phyloP scores from a whole-genome alignment of 2,329 filamentous ascomycete species.

The Gliomastix tumulicola region DNA sequence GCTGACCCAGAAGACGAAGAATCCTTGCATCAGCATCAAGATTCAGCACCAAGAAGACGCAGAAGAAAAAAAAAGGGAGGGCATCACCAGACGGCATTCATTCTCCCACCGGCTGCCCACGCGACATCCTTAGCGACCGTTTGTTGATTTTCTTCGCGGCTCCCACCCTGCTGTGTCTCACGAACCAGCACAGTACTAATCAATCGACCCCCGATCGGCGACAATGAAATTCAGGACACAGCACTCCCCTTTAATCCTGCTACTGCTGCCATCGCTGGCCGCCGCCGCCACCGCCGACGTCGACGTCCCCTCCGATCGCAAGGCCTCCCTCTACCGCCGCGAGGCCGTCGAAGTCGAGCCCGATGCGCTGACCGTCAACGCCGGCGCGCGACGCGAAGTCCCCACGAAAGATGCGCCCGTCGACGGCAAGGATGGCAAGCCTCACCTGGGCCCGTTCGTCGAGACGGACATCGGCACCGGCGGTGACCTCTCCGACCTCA shows the following conservation, averaged over 20 bases:
- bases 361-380: constrained; percentile 10
- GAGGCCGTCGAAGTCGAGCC: constrained; percentile 15
- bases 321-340: constrained; percentile 12
- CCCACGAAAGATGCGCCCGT: constrained; percentile 74
- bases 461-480: constrained; percentile 38
- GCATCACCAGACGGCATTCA: no score
- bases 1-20: no score
- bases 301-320: no score
- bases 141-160: no score
- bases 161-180: no score
- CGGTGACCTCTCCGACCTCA: constrained; percentile 27
- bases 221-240: constrained; percentile 54
- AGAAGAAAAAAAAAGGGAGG: no score
- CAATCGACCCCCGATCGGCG: constrained; percentile 7
- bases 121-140: no score
- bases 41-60: no score
- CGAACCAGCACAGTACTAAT: no score
- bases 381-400: constrained; percentile 25
- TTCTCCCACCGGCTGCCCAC: no score
- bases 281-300: constrained; percentile 30
- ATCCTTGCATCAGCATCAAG: no score
- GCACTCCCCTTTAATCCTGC: constrained; percentile 49
- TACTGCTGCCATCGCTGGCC: constrained; percentile 52
- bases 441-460: constrained; percentile 79
- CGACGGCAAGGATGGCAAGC: constrained; percentile 89